Conservation (phyloP, 768 basidiomycete species). For the Trametes coccinea region DNA sequence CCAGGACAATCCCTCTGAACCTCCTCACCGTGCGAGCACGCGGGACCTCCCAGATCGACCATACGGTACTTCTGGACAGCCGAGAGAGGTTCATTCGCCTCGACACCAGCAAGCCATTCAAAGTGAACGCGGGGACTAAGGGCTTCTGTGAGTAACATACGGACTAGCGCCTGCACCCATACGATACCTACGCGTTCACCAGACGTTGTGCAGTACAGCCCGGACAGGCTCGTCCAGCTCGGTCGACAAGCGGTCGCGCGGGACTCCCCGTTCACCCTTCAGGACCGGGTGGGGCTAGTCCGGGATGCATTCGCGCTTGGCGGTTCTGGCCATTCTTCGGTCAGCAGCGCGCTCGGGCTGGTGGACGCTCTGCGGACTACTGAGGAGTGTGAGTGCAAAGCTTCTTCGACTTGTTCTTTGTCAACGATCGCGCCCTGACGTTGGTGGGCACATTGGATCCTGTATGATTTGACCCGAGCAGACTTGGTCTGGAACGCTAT, state of each 20-base stretch:
- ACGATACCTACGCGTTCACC: background rate
- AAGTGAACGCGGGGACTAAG: conserved; percentile 84
- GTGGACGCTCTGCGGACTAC: conserved; percentile 70
- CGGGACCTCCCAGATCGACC: conserved; percentile 60
- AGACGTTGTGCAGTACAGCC: conserved; percentile 86
- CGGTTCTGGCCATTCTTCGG: conserved; percentile 72
- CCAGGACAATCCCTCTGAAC: conserved; percentile 78
- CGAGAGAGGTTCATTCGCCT: conserved; percentile 67
- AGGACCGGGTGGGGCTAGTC: conserved; percentile 87
- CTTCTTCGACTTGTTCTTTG: background rate
- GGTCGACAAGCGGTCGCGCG: conserved; percentile 71
- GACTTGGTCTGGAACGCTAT: conserved; percentile 83
- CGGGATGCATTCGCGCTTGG: conserved; percentile 79
- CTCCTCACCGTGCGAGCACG: conserved; percentile 56
- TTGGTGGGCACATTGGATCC: background rate
- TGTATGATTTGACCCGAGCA: conserved; percentile 28
- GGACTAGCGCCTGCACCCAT: too few relatives aligned
- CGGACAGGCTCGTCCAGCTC: conserved; percentile 74
- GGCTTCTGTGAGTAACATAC: conserved; percentile 66
- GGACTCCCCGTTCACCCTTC: conserved; percentile 65
- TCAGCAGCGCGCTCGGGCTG: conserved; percentile 75
- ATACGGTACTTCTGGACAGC: conserved; percentile 58
- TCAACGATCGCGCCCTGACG: background rate
- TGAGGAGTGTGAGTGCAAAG: conserved; percentile 60
- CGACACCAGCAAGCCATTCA: conserved; percentile 75